phyloP scores from a whole-genome alignment of 257 asterid species.

The Forsythia suspensa region DNA sequence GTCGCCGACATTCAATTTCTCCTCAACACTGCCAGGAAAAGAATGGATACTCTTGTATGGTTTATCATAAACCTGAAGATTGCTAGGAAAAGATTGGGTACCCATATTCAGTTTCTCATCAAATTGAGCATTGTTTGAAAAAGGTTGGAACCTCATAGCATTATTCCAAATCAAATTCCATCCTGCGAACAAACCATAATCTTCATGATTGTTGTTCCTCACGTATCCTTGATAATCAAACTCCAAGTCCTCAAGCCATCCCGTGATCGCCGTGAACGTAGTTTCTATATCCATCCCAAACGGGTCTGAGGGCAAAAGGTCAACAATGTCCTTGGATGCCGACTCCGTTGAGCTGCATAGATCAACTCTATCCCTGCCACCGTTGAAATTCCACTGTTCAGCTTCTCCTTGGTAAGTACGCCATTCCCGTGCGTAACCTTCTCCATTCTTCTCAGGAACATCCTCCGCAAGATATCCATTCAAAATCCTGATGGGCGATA shows the following conservation, averaged over 20 bases:
- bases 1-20: constrained; percentile 23
- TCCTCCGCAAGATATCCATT: constrained; percentile 69
- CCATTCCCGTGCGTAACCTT: constrained; percentile 44
- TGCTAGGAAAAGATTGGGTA: constrained; percentile 35
- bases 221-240: constrained; percentile 49
- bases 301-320: constrained; percentile 87
- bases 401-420: constrained; percentile 35
- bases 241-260: constrained; percentile 76
- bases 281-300: constrained; percentile 81
- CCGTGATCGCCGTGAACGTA: constrained; percentile 73
- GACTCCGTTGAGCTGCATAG: constrained; percentile 46
- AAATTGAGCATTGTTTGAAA: constrained; percentile 28
- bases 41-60: constrained; percentile 22
- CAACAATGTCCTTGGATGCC: constrained; percentile 46
- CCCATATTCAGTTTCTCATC: constrained; percentile 27
- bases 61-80: constrained; percentile 27
- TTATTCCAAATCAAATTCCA: constrained; percentile 56
- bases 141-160: constrained; percentile 46
- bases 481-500: constrained; percentile 61
- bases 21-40: constrained; percentile 25
- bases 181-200: constrained; percentile 50
- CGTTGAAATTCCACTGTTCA: constrained; percentile 37
- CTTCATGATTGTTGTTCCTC: constrained; percentile 39
- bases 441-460: constrained; percentile 53
- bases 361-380: constrained; percentile 42